Evolutionary conservation across 768 basidiomycete species (phyloP), one percentile per base, ranked within the genome.

Genomic region (Phylloporus arenicola): DNA sequence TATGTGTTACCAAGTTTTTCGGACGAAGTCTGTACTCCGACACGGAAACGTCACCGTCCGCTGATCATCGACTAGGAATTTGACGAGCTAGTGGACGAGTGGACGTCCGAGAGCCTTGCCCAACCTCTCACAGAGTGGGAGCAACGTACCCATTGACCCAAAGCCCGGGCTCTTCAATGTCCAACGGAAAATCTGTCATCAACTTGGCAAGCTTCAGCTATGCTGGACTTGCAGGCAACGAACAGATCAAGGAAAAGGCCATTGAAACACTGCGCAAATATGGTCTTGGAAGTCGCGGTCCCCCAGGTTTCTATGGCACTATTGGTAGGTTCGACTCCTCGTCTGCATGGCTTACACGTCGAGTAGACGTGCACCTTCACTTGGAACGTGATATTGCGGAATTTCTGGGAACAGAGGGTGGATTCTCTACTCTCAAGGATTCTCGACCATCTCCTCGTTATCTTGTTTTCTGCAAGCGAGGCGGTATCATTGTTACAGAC

Each of bases 401-500:
- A 42, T 98, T 97, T 68, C 73, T 99, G 42, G 91, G 91, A 11
- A 83, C 89, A 2, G 92, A 97, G 65, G 75, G 3, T 73, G 87
- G 17, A 98, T 99, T 64, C 78, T 97, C 53, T 98, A 97, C 68
- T 86, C 93, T 1, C 95, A 98, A 71, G 86, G 84, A 12, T 97
- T 95, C 68, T 83, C 90, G 9, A 92, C 92, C 48, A 83, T 92
- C 56, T 83, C 89, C 4, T 95, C 92, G 92, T 94, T 61, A 96
- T 52, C 92, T 95, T 0, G 91, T 95, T 1, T 99, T 98, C 71
- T 91, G 88, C 76, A 98, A 99, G 67, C 83, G 95, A 54, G 94
- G 93, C 2, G 95, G 98, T 62, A 82, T 99, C 62, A 94, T 99
- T 61, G 89, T 99, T n/a, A 93, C 92, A 4, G 95, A 99, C 69